phyloP scores from a whole-genome alignment of 768 basidiomycete species.

The Cytidiella melzeri region DNA sequence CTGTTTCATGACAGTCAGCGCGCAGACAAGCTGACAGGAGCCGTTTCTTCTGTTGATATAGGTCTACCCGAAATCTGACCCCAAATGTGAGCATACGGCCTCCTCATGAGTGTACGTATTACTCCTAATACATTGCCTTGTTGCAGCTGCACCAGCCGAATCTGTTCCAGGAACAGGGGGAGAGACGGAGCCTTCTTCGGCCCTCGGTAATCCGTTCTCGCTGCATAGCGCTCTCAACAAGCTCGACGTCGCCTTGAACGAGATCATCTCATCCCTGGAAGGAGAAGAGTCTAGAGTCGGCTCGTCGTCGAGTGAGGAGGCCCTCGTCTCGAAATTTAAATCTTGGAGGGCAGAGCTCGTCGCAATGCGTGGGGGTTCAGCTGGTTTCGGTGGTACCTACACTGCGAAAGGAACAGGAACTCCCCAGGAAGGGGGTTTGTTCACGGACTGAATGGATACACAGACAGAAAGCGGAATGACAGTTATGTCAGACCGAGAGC shows the following conservation, averaged over 20 bases:
- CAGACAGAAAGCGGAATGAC: too few relatives aligned
- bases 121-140: constrained; percentile 7
- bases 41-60: too few relatives aligned
- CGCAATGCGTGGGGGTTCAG: constrained; percentile 23
- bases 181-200: constrained; percentile 17
- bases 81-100: constrained; percentile 31
- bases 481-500: too few relatives aligned
- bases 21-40: too few relatives aligned
- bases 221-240: constrained; percentile 37
- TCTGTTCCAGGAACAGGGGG: constrained; percentile 20
- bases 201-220: constrained; percentile 42
- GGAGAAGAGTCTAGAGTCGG: constrained; percentile 35
- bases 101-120: constrained; percentile 1
- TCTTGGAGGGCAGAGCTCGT: constrained; percentile 38
- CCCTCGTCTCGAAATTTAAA: constrained; percentile 33
- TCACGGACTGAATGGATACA: constrained; percentile 23
- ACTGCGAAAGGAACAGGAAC: neutral
- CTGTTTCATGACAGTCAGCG: too few relatives aligned
- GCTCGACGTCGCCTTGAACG: constrained; percentile 37
- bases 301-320: constrained; percentile 28
- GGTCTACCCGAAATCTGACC: constrained; percentile 45
- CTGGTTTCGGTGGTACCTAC: neutral
- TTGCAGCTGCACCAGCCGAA: constrained; percentile 18
- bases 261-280: constrained; percentile 39
- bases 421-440: constrained; percentile 21